phyloP scores from a whole-genome alignment of 345 rosid species.

The Euphorbia pulcherrima region DNA sequence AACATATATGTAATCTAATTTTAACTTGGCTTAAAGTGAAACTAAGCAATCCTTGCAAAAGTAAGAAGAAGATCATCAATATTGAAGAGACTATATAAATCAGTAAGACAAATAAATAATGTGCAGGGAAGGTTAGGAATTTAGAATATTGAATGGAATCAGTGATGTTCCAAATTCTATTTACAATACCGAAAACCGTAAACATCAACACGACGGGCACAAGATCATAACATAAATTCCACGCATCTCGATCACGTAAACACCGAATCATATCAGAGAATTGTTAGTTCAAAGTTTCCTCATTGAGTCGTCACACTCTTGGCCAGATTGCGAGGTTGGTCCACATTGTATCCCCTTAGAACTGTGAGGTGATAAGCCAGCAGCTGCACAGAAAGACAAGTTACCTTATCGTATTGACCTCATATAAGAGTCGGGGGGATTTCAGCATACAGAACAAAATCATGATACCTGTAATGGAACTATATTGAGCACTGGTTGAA shows the following conservation, averaged over 20 bases:
- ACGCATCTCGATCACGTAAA: not conserved
- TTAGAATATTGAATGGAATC: slow-evolving; percentile 3
- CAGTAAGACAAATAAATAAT: not conserved
- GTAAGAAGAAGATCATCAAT: too few relatives aligned
- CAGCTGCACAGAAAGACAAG: slow-evolving; percentile 41
- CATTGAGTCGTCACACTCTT: slow-evolving; percentile 81
- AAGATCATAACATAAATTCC: not conserved
- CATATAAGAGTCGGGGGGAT: not conserved
- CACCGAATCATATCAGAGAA: too few relatives aligned
- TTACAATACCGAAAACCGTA: slow-evolving; percentile 6
- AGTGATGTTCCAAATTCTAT: not conserved
- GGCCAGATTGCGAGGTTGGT: slow-evolving; percentile 91
- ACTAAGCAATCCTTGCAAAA: too few relatives aligned
- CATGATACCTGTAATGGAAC: slow-evolving; percentile 70
- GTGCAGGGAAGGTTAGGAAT: too few relatives aligned
- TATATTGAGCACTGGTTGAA: slow-evolving; percentile 81
- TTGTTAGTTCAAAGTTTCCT: slow-evolving; percentile 12
- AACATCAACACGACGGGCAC: too few relatives aligned
- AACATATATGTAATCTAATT: too few relatives aligned
- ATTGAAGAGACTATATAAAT: not conserved
- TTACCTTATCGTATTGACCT: not conserved
- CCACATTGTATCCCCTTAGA: slow-evolving; percentile 74
- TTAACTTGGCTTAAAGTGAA: too few relatives aligned
- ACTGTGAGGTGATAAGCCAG: slow-evolving; percentile 88
- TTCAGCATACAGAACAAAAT: not conserved